phyloP scores from a whole-genome alignment of 768 basidiomycete species.

The Phlebiopsis flavidoalba region DNA sequence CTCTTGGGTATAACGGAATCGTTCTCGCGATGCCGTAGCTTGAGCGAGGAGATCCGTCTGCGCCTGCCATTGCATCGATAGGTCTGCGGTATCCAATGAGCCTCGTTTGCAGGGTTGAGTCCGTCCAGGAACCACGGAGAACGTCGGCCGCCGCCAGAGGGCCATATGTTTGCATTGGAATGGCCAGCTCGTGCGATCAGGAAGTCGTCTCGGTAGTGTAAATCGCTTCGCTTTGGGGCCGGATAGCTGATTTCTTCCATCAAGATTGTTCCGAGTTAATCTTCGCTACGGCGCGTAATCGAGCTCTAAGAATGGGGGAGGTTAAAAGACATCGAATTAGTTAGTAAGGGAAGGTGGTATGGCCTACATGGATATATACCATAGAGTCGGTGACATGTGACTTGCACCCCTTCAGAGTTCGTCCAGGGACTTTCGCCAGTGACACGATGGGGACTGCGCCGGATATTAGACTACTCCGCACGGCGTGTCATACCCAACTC shows the following conservation, averaged over 20 bases:
- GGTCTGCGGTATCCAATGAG: conserved; percentile 41
- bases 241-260: conserved; percentile 44
- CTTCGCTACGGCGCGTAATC: conserved; percentile 52
- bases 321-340: no score
- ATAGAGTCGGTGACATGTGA: conserved; percentile 47
- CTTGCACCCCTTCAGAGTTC: conserved; percentile 37
- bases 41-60: conserved; percentile 60
- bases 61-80: conserved; percentile 57
- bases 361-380: conserved; percentile 53
- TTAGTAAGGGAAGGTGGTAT: not conserved
- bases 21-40: conserved; percentile 39
- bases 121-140: conserved; percentile 49
- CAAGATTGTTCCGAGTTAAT: conserved; percentile 52
- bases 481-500: conserved; percentile 8
- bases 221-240: conserved; percentile 61
- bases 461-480: not conserved
- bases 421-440: conserved; percentile 53
- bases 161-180: conserved; percentile 66
- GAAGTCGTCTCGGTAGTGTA: conserved; percentile 52
- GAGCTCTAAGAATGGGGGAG: conserved; percentile 9
- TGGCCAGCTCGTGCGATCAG: conserved; percentile 66
- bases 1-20: conserved; percentile 26
- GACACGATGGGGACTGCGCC: conserved; percentile 46
- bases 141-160: conserved; percentile 59
- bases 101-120: conserved; percentile 34